Evolutionary conservation across 345 rosid genomes (phyloP).

Genomic region (Hibiscus syriacus): DNA sequence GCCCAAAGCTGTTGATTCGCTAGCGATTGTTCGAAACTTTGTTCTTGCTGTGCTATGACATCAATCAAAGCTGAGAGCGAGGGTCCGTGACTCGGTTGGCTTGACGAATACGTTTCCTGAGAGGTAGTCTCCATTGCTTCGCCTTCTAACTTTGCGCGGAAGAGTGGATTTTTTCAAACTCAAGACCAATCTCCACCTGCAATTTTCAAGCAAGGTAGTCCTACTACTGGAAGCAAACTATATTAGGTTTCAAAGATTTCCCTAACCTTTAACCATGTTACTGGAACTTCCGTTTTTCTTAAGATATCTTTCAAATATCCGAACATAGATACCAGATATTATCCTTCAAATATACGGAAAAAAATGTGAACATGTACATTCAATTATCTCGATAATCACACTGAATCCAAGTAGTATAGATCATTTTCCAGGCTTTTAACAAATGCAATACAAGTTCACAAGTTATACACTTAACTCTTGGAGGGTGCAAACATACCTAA

Average conservation of each 20-base stretch:
- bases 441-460: neutral
- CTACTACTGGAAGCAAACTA: neutral
- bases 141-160: neutral
- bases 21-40: neutral
- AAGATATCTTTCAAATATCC: neutral
- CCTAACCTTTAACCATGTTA: neutral
- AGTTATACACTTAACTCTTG: neutral
- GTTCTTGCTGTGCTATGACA: neutral
- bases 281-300: neutral
- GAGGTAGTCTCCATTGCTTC: neutral
- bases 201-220: neutral
- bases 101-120: neutral
- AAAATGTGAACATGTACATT: neutral
- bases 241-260: neutral
- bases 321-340: neutral
- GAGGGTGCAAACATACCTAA: neutral
- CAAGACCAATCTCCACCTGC: neutral
- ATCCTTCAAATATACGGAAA: neutral
- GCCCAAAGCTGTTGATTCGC: conserved; percentile 1
- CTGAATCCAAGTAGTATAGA: neutral
- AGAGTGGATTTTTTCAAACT: neutral
- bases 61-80: neutral
- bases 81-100: neutral
- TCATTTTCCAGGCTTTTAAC: neutral
- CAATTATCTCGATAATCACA: neutral